Evolutionary conservation across 208 protist species (phyloP).

Genomic region (Crithidia acanthocephali): DNA sequence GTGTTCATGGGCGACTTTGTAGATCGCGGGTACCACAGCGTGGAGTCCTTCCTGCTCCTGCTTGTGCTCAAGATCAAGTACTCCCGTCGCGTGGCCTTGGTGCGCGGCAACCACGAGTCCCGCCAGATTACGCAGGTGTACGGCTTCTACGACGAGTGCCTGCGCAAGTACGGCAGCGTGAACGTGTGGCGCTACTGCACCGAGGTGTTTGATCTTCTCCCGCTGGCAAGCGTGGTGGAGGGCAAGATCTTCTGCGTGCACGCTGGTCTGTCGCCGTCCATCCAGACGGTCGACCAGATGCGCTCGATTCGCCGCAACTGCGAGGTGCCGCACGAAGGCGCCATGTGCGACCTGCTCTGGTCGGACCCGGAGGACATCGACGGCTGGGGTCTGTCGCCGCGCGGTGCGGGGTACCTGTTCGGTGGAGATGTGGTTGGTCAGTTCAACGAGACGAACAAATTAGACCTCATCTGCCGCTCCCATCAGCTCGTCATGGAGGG

Average conservation of each 20-base stretch:
- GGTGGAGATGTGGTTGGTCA: slow-evolving; percentile 96
- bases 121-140: slow-evolving; percentile 98
- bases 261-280: slow-evolving; percentile 98
- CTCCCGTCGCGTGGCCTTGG: slow-evolving; percentile 94
- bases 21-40: slow-evolving; percentile 98
- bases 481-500: slow-evolving; percentile 98
- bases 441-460: slow-evolving; percentile 95
- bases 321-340: slow-evolving; percentile 98
- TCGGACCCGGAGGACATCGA: slow-evolving; percentile 97
- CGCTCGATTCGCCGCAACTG: slow-evolving; percentile 96
- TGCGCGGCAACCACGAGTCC: slow-evolving; percentile 97
- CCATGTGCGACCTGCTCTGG: slow-evolving; percentile 99
- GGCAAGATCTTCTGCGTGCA: slow-evolving; percentile 99
- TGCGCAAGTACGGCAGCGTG: slow-evolving; percentile 99
- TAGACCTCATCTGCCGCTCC: slow-evolving; percentile 95
- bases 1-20: slow-evolving; percentile 99
- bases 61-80: slow-evolving; percentile 98
- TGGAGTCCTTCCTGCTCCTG: slow-evolving; percentile 98
- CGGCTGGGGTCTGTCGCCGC: slow-evolving; percentile 96
- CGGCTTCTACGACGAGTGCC: slow-evolving; percentile 99
- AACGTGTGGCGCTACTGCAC: slow-evolving; percentile 99
- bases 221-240: slow-evolving; percentile 98
- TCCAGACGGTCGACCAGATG: slow-evolving; percentile 97
- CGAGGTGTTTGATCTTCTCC: slow-evolving; percentile 99
- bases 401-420: slow-evolving; percentile 99